A percentile compares a stretch with the other conserved stretches of the same genome.
Evolutionary conservation across 495 filamentous ascomycete genomes (phyloP).

Genomic region (Tuber magnatum): DNA sequence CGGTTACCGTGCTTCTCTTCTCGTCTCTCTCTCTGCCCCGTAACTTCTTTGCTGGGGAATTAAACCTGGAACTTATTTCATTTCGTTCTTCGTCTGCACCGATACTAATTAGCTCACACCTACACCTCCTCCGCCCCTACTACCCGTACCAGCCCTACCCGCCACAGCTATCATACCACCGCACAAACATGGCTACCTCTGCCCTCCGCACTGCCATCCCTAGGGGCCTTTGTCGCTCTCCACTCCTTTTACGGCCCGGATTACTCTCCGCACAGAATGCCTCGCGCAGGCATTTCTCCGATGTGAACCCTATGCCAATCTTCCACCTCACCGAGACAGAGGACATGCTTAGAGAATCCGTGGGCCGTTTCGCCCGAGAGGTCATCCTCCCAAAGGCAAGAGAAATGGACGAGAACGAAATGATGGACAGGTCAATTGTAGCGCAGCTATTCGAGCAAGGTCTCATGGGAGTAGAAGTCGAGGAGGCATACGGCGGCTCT

Average conservation of each 20-base stretch:
- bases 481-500: constrained; percentile 90
- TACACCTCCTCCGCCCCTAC: background rate
- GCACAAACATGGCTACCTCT: constrained; percentile 15
- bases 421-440: constrained; percentile 80
- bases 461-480: constrained; percentile 94
- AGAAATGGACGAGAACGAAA: constrained; percentile 95
- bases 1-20: background rate
- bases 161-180: background rate
- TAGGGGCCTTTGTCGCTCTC: constrained; percentile 17
- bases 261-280: constrained; percentile 10
- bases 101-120: background rate
- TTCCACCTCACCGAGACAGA: constrained; percentile 88
- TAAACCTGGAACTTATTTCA: background rate
- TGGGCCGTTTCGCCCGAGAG: constrained; percentile 84
- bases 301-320: constrained; percentile 72
- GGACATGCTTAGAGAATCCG: constrained; percentile 75
- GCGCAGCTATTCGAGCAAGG: constrained; percentile 96
- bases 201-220: constrained; percentile 20
- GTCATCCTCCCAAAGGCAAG: constrained; percentile 85
- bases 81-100: background rate
- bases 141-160: background rate
- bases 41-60: background rate
- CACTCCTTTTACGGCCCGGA: constrained; percentile 9
- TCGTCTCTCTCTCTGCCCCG: background rate
- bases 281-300: constrained; percentile 32